phyloP scores from a whole-genome alignment of 306 rosid species.

The Prunus kanzakura region DNA sequence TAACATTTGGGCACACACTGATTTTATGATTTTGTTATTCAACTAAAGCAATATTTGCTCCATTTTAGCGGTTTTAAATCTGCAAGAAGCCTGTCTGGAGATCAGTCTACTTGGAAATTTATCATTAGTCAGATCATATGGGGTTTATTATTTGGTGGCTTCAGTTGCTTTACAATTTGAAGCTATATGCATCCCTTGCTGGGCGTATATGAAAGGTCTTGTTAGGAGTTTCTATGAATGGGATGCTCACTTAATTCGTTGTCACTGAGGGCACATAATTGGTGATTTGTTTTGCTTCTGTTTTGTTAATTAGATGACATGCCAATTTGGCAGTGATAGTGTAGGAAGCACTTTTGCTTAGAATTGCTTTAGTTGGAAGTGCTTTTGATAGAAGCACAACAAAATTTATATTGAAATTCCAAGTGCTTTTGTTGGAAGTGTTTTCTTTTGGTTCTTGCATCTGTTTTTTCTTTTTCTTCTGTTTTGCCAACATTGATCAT shows the following conservation, averaged over 20 bases:
- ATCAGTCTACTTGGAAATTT: not conserved
- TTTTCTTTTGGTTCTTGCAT: not conserved
- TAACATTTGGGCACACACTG: no score
- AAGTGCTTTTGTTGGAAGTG: no score
- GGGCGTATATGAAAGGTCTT: not conserved
- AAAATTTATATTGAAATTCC: no score
- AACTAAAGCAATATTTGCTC: not conserved
- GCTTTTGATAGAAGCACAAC: no score
- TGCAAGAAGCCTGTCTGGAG: not conserved
- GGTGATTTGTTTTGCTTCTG: not conserved
- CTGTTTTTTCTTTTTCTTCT: not conserved
- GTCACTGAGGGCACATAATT: not conserved
- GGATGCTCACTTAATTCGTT: not conserved
- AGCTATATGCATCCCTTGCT: not conserved
- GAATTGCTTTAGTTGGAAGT: no score
- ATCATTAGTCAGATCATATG: not conserved
- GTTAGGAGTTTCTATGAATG: not conserved
- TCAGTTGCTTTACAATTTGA: not conserved
- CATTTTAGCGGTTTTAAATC: not conserved
- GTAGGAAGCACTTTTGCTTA: no score
- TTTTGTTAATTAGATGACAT: not conserved
- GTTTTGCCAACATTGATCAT: not conserved
- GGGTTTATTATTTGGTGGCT: not conserved
- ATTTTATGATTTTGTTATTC: not conserved
- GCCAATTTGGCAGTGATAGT: no score